Evolutionary conservation across 129 eudicot genomes (phyloP).

Genomic region (Silybum marianum): DNA sequence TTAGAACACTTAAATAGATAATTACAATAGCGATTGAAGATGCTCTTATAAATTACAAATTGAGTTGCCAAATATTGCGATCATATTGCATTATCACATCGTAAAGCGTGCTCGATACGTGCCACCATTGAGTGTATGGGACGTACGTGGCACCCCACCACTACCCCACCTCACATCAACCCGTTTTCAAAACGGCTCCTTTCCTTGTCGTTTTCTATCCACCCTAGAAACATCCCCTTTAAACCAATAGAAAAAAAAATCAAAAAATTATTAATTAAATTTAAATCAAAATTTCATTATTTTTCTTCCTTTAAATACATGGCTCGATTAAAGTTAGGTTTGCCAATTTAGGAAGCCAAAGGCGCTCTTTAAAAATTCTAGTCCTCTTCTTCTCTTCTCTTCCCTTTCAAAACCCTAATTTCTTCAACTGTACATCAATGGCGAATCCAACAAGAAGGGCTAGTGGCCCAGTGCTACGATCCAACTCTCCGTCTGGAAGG

Average conservation of each 20-base stretch:
- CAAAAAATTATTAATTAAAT: background rate
- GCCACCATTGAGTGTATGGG: constrained; percentile 16
- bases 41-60: too few species aligned
- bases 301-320: constrained; percentile 55
- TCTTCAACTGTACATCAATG: constrained; percentile 37
- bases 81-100: background rate
- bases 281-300: background rate
- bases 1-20: too few species aligned
- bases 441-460: constrained; percentile 50
- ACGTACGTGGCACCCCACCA: constrained; percentile 46
- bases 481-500: constrained; percentile 56
- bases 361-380: constrained; percentile 18
- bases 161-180: constrained; percentile 28
- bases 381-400: constrained; percentile 22
- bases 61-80: too few species aligned
- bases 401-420: background rate
- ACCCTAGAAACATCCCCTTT: constrained; percentile 22
- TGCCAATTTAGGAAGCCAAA: constrained; percentile 66
- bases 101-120: constrained; percentile 16
- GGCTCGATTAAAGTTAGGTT: constrained; percentile 57
- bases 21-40: too few species aligned
- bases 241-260: constrained; percentile 6
- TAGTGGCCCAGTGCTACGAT: constrained; percentile 55
- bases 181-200: constrained; percentile 32
- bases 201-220: constrained; percentile 29